Evolutionary conservation across 2,329 filamentous ascomycete genomes (phyloP).

Genomic region (Sporothrix brasiliensis): DNA sequence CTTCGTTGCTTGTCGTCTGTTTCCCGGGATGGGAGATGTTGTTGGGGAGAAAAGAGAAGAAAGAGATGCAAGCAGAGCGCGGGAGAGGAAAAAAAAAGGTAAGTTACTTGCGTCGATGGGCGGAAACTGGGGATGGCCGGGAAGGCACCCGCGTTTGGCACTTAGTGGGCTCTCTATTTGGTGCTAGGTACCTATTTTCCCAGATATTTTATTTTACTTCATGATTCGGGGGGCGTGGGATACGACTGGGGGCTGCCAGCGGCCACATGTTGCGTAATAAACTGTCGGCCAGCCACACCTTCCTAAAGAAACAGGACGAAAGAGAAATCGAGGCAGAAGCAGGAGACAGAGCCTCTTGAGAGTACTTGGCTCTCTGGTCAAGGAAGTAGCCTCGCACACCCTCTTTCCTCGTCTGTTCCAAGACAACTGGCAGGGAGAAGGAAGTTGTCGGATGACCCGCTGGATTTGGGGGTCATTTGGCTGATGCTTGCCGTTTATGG

Average conservation of each 20-base stretch:
- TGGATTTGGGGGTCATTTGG: background rate
- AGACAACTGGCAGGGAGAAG: slow-evolving; percentile 21
- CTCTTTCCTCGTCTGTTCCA: slow-evolving; percentile 9
- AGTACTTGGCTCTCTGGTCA: background rate
- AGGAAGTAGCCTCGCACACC: slow-evolving; percentile 23
- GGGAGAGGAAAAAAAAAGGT: slow-evolving; percentile 11
- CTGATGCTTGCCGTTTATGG: slow-evolving; percentile 11
- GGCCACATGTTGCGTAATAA: background rate
- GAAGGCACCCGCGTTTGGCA: slow-evolving; percentile 29
- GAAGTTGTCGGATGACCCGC: slow-evolving; percentile 24
- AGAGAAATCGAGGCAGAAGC: no score
- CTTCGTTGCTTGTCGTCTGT: slow-evolving; percentile 16
- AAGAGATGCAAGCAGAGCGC: slow-evolving; percentile 23
- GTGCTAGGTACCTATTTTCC: background rate
- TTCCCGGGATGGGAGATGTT: slow-evolving; percentile 25
- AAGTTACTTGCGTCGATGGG: slow-evolving; percentile 19
- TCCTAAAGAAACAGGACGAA: background rate
- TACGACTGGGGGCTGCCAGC: background rate
- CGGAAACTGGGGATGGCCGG: slow-evolving; percentile 30
- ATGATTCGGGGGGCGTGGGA: slow-evolving; percentile 4
- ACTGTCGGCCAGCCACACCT: background rate
- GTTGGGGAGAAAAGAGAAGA: slow-evolving; percentile 6
- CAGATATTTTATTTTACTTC: background rate
- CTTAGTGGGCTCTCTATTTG: slow-evolving; percentile 17
- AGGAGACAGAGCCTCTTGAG: background rate